Conservation (phyloP, 805 yeast genomes). For the Wickerhamomyces bovis region DNA sequence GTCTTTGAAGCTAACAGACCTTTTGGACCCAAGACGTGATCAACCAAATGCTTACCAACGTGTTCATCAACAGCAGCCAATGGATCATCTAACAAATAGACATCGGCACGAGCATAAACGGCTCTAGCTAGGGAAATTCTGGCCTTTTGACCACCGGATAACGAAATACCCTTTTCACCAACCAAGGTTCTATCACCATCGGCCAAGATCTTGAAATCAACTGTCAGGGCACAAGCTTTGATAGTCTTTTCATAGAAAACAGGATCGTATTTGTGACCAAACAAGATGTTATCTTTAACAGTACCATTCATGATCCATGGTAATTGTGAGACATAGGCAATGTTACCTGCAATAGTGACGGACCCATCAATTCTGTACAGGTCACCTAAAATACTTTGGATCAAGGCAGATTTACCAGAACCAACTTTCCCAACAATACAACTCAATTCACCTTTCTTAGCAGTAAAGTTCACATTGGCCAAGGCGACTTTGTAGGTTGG, state of each 20-base stretch:
- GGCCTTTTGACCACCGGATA: constrained; percentile 98
- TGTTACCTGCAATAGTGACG: constrained; percentile 28
- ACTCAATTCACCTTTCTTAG: constrained; percentile 69
- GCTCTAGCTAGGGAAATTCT: constrained; percentile 93
- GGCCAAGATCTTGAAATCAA: constrained; percentile 74
- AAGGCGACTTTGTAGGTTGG: constrained; percentile 67
- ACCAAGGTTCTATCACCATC: constrained; percentile 90
- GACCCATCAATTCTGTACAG: constrained; percentile 66
- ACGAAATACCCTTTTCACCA: constrained; percentile 95
- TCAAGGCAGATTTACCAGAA: constrained; percentile 78
- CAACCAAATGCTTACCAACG: constrained; percentile 81
- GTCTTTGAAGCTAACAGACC: constrained; percentile 76
- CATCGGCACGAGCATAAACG: constrained; percentile 89
- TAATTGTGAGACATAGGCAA: constrained; percentile 84
- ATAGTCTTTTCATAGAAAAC: constrained; percentile 76
- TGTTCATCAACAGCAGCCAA: constrained; percentile 97
- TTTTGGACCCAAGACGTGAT: constrained; percentile 72
- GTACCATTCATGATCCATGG: constrained; percentile 98
- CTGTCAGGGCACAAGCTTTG: constrained; percentile 80
- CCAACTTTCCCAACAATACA: constrained; percentile 92
- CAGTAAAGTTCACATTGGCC: constrained; percentile 52
- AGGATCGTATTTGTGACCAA: constrained; percentile 81
- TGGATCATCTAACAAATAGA: constrained; percentile 86
- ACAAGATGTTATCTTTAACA: constrained; percentile 82
- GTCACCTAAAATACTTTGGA: constrained; percentile 79